Conservation (phyloP, 345 rosid species). For the Trapa bicornis region DNA sequence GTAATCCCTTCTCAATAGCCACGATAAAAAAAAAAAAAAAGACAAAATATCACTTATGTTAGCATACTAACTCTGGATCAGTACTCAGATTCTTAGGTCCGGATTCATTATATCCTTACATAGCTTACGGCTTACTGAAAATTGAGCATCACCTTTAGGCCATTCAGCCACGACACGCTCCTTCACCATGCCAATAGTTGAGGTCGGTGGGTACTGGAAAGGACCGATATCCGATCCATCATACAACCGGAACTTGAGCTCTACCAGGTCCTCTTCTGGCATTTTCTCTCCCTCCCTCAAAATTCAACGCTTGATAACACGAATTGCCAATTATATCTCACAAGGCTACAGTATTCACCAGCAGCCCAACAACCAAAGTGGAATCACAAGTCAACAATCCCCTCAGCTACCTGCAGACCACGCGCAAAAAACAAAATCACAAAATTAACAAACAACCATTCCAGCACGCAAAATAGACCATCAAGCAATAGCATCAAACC, state of each 20-base stretch:
- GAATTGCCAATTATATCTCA: neutral
- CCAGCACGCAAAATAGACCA: neutral
- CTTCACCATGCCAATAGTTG: slow-evolving; percentile 69
- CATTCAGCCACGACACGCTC: slow-evolving; percentile 72
- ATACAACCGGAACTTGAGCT: slow-evolving; percentile 74
- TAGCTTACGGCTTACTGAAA: neutral
- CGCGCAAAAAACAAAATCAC: neutral
- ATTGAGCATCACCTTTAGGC: slow-evolving; percentile 59
- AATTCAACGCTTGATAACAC: slow-evolving; percentile 8
- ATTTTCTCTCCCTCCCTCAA: slow-evolving; percentile 33
- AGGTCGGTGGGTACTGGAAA: slow-evolving; percentile 57
- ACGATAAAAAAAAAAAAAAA: no score
- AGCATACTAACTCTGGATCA: neutral
- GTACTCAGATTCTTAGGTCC: neutral
- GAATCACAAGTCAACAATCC: neutral
- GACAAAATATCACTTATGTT: neutral
- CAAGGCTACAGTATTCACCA: neutral
- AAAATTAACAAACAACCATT: neutral
- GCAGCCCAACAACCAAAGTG: neutral
- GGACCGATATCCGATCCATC: slow-evolving; percentile 97
- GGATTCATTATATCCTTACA: neutral
- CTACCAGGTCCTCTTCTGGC: slow-evolving; percentile 71
- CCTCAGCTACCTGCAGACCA: neutral
- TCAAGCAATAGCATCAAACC: neutral
- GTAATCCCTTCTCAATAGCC: no score